Evolutionary conservation across 306 rosid genomes (phyloP), one percentile per base, ranked within the genome.

Genomic region (Heteromeles arbutifolia): DNA sequence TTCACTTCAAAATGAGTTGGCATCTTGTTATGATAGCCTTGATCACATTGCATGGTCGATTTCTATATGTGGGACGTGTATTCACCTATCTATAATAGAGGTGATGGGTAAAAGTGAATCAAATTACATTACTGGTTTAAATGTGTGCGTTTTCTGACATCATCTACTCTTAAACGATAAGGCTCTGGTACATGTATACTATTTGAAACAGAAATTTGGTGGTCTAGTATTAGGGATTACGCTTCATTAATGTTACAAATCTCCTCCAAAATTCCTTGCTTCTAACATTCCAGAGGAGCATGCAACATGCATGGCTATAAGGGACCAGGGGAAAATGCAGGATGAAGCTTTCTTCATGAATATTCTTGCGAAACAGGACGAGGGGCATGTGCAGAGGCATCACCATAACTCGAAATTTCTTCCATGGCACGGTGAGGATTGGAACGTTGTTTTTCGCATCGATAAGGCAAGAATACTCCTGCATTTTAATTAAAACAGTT

Each of bases 381-480:
- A 15, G 56, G 11, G 22, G 56, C 18, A 43, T n/a, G 0, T 17
- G 21, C 18, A 50, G 21, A 21, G 5, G 6, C 75, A 31, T n/a
- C 11, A 0, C 26, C 87, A 0, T 90, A 87, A 69, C 91, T 90
- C 86, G 80, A 57, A 32, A 88, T 85, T 83, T 87, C 87, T 0
- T 69, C 52, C 95, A 87, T 89, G 53, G 86, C 77, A 5, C 92
- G 90, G 58, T 64, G 91, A 37, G 92, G 96, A 75, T 80, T 85
- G 21, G 34, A 74, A 28, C 80, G 85, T 69, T 84, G 87, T 64
- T 59, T 81, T 82, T 82, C 82, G n/a, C 97, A 93, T 0, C 89
- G 86, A 48, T 89, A 87, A 0, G 96, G 89, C 75, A 93, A 85
- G 71, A 85, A 83, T 11, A 89, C 93, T 41, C 96, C 91, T 86